These are phyloP conservation scores for Suillus spraguei DNA, from an alignment of 768 basidiomycete species.

Conservation along the genomic window DNA sequence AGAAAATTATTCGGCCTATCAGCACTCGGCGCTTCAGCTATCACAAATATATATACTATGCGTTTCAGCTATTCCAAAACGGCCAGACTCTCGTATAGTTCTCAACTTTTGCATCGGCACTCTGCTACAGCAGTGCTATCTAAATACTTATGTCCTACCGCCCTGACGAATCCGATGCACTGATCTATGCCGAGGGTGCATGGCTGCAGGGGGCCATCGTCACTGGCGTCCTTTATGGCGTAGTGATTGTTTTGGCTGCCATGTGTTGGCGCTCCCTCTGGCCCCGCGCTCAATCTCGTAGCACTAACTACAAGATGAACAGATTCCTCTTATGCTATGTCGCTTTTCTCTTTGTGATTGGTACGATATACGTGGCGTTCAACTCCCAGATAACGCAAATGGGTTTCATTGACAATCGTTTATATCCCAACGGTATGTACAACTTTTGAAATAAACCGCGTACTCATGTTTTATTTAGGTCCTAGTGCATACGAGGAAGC, in stretches of 20 bases:
- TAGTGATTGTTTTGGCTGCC: conserved; percentile 26
- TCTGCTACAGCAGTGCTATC: background rate
- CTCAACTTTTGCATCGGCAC: background rate
- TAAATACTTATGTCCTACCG: conserved; percentile 18
- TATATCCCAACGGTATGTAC: conserved; percentile 34
- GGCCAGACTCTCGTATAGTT: background rate
- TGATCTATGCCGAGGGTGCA: conserved; percentile 28
- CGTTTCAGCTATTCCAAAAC: background rate
- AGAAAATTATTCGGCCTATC: background rate
- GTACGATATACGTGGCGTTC: conserved; percentile 29
- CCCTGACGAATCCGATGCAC: conserved; percentile 14
- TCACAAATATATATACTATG: background rate
- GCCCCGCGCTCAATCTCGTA: conserved; percentile 20
- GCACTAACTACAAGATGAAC: conserved; percentile 18
- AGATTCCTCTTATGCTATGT: conserved; percentile 34
- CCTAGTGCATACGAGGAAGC: conserved; percentile 29
- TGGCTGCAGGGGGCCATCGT: conserved; percentile 35
- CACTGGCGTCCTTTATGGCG: conserved; percentile 29
- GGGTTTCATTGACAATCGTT: conserved; percentile 32
- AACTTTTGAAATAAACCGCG: too few relatives aligned
- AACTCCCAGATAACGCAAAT: conserved; percentile 31
- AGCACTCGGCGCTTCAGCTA: background rate
- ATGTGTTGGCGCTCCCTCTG: conserved; percentile 33
- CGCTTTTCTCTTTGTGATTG: conserved; percentile 29
- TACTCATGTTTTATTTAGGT: conserved; percentile 15